Evolutionary conservation across 164 flowering plant genomes (phyloP), one percentile per base, ranked within the genome.

Genomic region (Macadamia integrifolia): DNA sequence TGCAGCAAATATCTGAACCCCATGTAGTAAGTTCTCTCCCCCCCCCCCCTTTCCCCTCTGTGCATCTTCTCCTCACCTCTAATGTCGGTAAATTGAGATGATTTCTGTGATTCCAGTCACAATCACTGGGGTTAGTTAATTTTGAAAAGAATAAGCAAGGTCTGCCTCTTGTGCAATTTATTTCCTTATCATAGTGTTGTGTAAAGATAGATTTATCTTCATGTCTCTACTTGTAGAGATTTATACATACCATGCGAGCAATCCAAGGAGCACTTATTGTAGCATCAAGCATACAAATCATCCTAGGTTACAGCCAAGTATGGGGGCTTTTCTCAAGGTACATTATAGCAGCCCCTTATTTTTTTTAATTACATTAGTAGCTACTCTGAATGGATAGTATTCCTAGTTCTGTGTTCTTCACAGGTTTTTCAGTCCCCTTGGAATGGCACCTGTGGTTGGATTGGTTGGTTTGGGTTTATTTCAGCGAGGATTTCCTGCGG

Each of bases 361-460:
- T 61, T 4, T 40, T 35, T 46, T 60, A 31, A 15, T 32, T 49
- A 31, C 66, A 44, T 13, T 23, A 17, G 9, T 28, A 30, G 10
- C 15, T 71, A 7, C 40, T 63, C n/a, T 9, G 4, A 40, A 18
- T 48, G 35, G 50, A 14, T 32, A 43, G 62, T 35, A 1, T 61
- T 43, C 65, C 57, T 69, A 65, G 44, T 62, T 10, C 30, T 50
- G 48, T 32, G 67, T 43, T 71, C 66, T 43, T 62, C 58, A 14
- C 86, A 95, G 98, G 66, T 95, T 95, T 78, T 92, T 95, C 80
- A 95, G 99, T 70, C 98, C 98, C 61, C 97, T 95, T 71, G 90
- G 96, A n/a, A 88, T 92, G 94, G 96, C 93, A 69, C 98, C 99
- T 66, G 97, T 95, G 53, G 93, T 95, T 62, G 94, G 90, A 71